Conservation (phyloP, 805 yeast species). For the Saturnispora gosingensis region DNA sequence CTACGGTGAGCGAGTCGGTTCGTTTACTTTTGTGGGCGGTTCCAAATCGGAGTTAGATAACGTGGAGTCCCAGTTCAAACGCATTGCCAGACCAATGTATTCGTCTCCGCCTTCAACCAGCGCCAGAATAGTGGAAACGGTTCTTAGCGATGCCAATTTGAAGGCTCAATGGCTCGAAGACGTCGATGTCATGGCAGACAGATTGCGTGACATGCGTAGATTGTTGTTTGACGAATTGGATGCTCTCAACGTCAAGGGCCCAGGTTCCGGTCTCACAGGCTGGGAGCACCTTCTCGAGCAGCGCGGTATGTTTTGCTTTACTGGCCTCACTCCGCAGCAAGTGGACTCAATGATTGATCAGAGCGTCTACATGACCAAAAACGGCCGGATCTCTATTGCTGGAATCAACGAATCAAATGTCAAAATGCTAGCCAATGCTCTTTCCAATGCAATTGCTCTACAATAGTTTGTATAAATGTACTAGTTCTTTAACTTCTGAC, state of each 20-base stretch:
- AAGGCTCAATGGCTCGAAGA: conserved; percentile 72
- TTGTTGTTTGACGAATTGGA: conserved; percentile 50
- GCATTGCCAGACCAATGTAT: conserved; percentile 74
- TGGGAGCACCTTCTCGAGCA: conserved; percentile 87
- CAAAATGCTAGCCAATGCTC: conserved; percentile 45
- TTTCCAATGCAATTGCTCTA: not conserved
- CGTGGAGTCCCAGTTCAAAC: conserved; percentile 60
- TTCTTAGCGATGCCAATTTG: conserved; percentile 52
- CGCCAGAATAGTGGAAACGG: conserved; percentile 74
- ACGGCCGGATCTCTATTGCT: conserved; percentile 87
- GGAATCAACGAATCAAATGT: conserved; percentile 80
- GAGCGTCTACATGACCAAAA: conserved; percentile 77
- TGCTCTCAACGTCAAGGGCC: conserved; percentile 20
- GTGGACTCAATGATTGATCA: conserved; percentile 56
- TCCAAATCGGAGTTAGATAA: conserved; percentile 41
- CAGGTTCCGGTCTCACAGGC: conserved; percentile 41
- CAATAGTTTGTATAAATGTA: not conserved
- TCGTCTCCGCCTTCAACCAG: conserved; percentile 96
- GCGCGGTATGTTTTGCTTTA: conserved; percentile 94
- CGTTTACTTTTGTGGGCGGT: conserved; percentile 57
- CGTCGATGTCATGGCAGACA: conserved; percentile 66
- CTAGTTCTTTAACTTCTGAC: not conserved
- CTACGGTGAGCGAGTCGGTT: conserved; percentile 92
- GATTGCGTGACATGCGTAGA: conserved; percentile 66
- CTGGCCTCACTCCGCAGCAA: conserved; percentile 68